These are phyloP conservation scores for Heliamphora exappendiculata DNA, from an alignment of 148 eudicot species.

Conservation along the genomic window DNA sequence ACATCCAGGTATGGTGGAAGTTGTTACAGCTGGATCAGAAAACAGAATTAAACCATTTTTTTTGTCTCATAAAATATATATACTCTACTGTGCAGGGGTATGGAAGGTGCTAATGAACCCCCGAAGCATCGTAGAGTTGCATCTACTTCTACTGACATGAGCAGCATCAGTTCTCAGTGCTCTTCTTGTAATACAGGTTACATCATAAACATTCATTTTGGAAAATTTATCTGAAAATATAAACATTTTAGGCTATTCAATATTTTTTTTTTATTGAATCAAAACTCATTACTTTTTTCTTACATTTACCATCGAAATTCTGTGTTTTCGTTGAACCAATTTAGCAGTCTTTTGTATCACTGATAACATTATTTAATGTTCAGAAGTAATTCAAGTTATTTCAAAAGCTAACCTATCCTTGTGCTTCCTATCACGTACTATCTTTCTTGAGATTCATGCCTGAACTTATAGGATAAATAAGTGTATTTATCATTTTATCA, in stretches of 20 bases:
- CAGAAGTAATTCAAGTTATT: neutral
- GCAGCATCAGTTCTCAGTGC: constrained; percentile 41
- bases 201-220: neutral
- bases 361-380: neutral
- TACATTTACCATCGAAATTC: neutral
- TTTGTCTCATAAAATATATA: constrained; percentile 7
- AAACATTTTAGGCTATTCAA: neutral
- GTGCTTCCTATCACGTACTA: neutral
- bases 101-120: constrained; percentile 39
- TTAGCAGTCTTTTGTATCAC: neutral
- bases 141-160: constrained; percentile 59
- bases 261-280: neutral
- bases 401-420: neutral
- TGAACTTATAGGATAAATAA: neutral
- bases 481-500: neutral
- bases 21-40: constrained; percentile 7
- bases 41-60: neutral
- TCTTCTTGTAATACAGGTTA: constrained; percentile 54
- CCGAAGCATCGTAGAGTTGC: constrained; percentile 57
- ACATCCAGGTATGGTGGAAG: constrained; percentile 43
- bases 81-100: constrained; percentile 31
- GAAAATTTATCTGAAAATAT: neutral
- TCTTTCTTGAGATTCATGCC: neutral
- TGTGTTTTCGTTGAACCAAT: neutral
- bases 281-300: neutral